Percentiles rank a stretch among this genome's conserved stretches.
These are phyloP conservation scores for Metschnikowia arizonensis DNA, from an alignment of 805 yeast species.

Conservation along the genomic window DNA sequence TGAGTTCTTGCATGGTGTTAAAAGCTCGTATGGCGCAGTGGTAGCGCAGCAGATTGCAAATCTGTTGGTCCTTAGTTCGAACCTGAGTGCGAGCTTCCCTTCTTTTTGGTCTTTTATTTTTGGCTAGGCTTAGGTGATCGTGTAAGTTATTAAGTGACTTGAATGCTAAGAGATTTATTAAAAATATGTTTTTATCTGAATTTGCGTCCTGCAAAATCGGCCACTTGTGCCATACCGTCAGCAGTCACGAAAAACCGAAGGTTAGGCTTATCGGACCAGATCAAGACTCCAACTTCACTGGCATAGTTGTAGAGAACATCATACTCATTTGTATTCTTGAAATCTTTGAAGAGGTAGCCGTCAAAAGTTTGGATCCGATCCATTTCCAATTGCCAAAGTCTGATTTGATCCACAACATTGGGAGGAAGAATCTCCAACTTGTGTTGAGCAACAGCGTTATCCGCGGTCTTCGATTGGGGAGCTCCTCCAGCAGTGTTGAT, in stretches of 20 bases:
- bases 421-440: conserved; percentile 75
- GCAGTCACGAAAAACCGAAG: conserved; percentile 79
- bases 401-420: conserved; percentile 94
- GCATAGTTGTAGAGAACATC: conserved; percentile 72
- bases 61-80: conserved; percentile 98
- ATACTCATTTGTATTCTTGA: conserved; percentile 72
- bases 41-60: conserved; percentile 99
- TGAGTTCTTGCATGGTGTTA: too few species aligned
- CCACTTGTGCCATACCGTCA: conserved; percentile 84
- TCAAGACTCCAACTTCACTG: conserved; percentile 80
- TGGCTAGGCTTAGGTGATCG: too few species aligned
- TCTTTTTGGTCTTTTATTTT: conserved; percentile 23
- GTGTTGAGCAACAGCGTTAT: conserved; percentile 39
- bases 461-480: conserved; percentile 29
- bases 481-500: conserved; percentile 44
- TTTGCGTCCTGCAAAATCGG: conserved; percentile 79
- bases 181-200: conserved; percentile 11
- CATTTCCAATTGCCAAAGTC: conserved; percentile 92
- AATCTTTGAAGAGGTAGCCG: conserved; percentile 87
- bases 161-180: not conserved
- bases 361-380: conserved; percentile 85
- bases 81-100: conserved; percentile 85
- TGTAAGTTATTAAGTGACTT: too few species aligned
- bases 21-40: conserved; percentile 86
- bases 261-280: conserved; percentile 76